A percentile compares a stretch with the other conserved stretches of the same genome.
phyloP scores from a whole-genome alignment of 2,329 filamentous ascomycete genomes.

The Colletotrichum eleusines region DNA sequence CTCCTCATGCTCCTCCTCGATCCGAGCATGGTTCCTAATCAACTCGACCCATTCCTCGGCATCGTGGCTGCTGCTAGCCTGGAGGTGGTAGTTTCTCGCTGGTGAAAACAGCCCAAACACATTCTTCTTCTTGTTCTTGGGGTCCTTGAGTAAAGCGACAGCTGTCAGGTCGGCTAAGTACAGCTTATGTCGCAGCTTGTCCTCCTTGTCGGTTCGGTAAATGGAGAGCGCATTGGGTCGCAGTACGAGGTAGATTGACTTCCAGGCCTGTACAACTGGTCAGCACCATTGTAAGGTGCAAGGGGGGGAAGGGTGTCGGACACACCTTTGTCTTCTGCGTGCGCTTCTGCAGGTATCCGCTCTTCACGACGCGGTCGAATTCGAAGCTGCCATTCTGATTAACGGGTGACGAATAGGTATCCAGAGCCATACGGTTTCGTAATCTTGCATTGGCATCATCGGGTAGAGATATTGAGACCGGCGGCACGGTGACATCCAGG shows the following conservation, averaged over 20 bases:
- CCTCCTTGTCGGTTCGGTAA: constrained; percentile 93
- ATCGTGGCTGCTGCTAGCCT: constrained; percentile 79
- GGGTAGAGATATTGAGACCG: constrained; percentile 39
- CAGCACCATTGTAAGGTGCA: neutral
- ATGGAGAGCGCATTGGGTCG: constrained; percentile 91
- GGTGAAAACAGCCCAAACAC: constrained; percentile 95
- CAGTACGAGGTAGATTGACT: constrained; percentile 87
- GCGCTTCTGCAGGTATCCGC: constrained; percentile 86
- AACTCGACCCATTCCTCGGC: constrained; percentile 88
- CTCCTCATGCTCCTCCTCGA: constrained; percentile 90
- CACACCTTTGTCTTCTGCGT: constrained; percentile 92
- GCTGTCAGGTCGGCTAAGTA: constrained; percentile 91
- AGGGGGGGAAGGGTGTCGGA: constrained; percentile 14
- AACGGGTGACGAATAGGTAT: constrained; percentile 80
- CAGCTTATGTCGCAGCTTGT: constrained; percentile 89
- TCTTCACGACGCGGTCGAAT: constrained; percentile 93
- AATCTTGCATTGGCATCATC: constrained; percentile 47
- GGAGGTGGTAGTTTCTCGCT: constrained; percentile 90
- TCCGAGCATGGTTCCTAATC: constrained; percentile 82
- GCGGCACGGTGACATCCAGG: constrained; percentile 45
- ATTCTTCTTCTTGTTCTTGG: constrained; percentile 86
- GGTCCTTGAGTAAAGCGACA: constrained; percentile 87
- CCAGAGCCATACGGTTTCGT: constrained; percentile 63
- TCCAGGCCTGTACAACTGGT: constrained; percentile 78
- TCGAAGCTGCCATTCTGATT: constrained; percentile 97